phyloP scores from a whole-genome alignment of 2,329 filamentous ascomycete species.

The Cordyceps farinosa region DNA sequence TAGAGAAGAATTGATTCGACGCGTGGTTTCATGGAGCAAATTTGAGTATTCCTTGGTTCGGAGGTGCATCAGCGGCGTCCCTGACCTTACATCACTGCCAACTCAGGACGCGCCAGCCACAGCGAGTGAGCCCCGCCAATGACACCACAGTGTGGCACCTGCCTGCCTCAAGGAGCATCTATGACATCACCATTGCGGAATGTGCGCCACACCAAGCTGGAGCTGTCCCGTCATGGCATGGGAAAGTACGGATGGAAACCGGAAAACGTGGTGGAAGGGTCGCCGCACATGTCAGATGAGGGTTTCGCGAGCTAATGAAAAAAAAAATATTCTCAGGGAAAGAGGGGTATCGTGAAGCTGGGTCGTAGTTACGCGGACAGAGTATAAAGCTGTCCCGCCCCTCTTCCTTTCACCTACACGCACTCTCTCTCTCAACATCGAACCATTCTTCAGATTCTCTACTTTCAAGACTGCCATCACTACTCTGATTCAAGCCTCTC shows the following conservation, averaged over 20 bases:
- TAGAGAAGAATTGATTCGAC: background rate
- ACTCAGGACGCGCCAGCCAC: background rate
- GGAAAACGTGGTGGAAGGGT: background rate
- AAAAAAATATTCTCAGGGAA: background rate
- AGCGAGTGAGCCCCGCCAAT: background rate
- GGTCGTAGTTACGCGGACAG: background rate
- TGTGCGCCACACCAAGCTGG: slow-evolving; percentile 1
- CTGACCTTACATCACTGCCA: background rate
- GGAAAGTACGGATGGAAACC: background rate
- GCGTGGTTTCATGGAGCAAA: background rate
- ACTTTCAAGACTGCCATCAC: background rate
- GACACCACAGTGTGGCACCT: background rate
- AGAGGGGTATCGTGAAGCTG: slow-evolving; percentile 12
- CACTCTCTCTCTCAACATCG: background rate
- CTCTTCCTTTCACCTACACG: background rate
- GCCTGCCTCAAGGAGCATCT: background rate
- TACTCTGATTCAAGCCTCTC: background rate
- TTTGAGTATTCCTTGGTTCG: slow-evolving; percentile 2
- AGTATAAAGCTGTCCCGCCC: slow-evolving; percentile 16
- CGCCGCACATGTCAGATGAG: slow-evolving; percentile 6
- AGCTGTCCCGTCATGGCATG: background rate
- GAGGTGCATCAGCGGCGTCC: background rate
- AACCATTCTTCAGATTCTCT: background rate
- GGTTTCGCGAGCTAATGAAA: background rate
- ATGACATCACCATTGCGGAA: slow-evolving; percentile 14